phyloP scores from a whole-genome alignment of 805 yeast genomes.

The Sugiyamaella smithiae region DNA sequence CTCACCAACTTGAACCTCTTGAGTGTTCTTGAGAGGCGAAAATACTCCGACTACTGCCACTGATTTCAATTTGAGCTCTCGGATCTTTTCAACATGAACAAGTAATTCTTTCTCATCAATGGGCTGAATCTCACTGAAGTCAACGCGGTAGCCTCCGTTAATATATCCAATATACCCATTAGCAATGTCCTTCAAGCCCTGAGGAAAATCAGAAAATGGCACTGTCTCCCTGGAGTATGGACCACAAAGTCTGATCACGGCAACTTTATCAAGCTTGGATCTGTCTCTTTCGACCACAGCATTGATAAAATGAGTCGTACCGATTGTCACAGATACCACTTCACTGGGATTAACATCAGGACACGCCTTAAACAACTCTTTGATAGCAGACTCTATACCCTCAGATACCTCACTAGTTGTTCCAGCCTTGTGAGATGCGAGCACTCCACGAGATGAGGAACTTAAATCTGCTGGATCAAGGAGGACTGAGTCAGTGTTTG shows the following conservation, averaged over 20 bases:
- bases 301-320: conserved; percentile 52
- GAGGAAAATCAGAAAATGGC: conserved; percentile 47
- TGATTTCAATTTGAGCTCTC: conserved; percentile 30
- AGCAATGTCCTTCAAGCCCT: not conserved
- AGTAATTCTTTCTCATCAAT: conserved; percentile 1
- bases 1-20: conserved; percentile 38
- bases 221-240: conserved; percentile 39
- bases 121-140: conserved; percentile 6
- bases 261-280: conserved; percentile 42
- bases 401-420: conserved; percentile 46
- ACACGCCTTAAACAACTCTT: conserved; percentile 32
- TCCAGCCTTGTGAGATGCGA: conserved; percentile 43
- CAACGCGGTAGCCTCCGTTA: conserved; percentile 10
- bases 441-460: conserved; percentile 33
- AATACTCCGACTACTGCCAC: conserved; percentile 43
- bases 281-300: conserved; percentile 47
- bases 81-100: conserved; percentile 34
- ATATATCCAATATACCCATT: conserved; percentile 6
- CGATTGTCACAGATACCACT: conserved; percentile 45
- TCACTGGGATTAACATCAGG: conserved; percentile 18
- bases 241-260: conserved; percentile 44
- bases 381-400: conserved; percentile 43
- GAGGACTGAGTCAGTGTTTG: conserved; percentile 49
- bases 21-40: conserved; percentile 34
- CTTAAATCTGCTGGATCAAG: conserved; percentile 37